These are phyloP conservation scores for Panicum hallii DNA, from an alignment of 202 grass and related monocot species.

Conservation along the genomic window DNA sequence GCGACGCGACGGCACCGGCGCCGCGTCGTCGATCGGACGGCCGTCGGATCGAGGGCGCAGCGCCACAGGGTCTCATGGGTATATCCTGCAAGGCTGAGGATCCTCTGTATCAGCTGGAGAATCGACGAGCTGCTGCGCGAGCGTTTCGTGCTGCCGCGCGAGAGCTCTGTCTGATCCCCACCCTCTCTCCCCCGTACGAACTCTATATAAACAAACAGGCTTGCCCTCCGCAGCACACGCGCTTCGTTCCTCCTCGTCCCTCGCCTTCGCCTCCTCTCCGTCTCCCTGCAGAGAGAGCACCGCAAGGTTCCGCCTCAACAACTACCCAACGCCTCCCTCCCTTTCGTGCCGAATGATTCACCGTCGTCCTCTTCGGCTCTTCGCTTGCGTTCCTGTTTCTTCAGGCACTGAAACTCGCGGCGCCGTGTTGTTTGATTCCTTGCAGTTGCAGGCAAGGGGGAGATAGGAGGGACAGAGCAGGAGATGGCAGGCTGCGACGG, in stretches of 20 bases:
- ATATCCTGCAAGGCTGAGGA: background rate
- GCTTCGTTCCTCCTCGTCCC: conserved; percentile 34
- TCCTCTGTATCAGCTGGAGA: background rate
- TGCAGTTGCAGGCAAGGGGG: conserved; percentile 40
- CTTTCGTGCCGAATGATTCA: background rate
- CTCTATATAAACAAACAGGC: conserved; percentile 55
- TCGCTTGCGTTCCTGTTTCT: background rate
- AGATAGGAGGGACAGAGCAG: conserved; percentile 14
- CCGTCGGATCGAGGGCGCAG: background rate
- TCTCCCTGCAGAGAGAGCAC: background rate
- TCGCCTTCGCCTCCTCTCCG: background rate
- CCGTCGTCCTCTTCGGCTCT: background rate
- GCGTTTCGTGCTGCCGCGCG: background rate
- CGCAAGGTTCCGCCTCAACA: conserved; percentile 59
- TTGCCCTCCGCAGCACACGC: conserved; percentile 10
- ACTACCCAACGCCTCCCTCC: conserved; percentile 40
- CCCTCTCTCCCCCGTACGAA: background rate
- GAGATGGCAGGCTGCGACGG: conserved; percentile 70
- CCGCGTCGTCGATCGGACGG: background rate
- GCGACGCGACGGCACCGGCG: background rate
- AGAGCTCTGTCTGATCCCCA: background rate
- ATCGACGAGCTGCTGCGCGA: background rate
- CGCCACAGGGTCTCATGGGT: too few relatives aligned
- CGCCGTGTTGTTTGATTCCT: conserved; percentile 19
- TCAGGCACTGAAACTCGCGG: conserved; percentile 27